Base-by-base conservation (phyloP, 176 grass and related monocot genomes). In the Lolium multiflorum region DNA sequence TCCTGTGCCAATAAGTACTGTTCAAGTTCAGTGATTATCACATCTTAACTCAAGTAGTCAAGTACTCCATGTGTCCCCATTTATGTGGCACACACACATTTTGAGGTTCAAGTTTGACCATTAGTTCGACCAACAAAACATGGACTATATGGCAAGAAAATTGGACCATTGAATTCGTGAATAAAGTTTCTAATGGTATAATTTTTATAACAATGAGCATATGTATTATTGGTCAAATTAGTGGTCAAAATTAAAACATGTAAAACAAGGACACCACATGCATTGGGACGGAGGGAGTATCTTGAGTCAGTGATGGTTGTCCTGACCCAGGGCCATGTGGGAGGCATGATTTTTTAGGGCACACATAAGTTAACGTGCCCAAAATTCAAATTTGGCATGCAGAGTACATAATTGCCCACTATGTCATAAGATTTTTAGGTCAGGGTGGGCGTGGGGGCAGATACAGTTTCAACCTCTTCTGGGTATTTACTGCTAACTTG, bases 11-110 rank as follows among this genome's bases (percentile, higher is more conserved):
- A 56, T 71, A 49, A 82, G 22, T 73, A 16, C 5, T 55, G 31
- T 39, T 9, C 12, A 38, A 18, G 71, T 25, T 22, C 13, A 38
- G 57, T 6, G 51, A 83, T 31, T 83, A 47, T 31, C 21, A 47
- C 52, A 74, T 60, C 20, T 51, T 25, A 24, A 39, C 24, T 81
- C 38, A 77, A 77, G 20, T 81, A 68, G 10, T 74, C 41, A 76
- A 81, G 38, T 52, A 35, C 31, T 35, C 31, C 31, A 35, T 35
- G 31, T 35, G 31, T 35, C 31, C 2, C 31, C 31, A 35, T 35
- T 35, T 35, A 35, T 35, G 31, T 35, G 31, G 31, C 31, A 3
- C 31, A 35, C 31, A 35, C 31, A 35, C 31, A 35, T 35, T 35
- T 35, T 35, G 31, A 35, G 31, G 31, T 35, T 35, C 31, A 35